phyloP scores from a whole-genome alignment of 306 rosid genomes.

The Luffa acutangula region DNA sequence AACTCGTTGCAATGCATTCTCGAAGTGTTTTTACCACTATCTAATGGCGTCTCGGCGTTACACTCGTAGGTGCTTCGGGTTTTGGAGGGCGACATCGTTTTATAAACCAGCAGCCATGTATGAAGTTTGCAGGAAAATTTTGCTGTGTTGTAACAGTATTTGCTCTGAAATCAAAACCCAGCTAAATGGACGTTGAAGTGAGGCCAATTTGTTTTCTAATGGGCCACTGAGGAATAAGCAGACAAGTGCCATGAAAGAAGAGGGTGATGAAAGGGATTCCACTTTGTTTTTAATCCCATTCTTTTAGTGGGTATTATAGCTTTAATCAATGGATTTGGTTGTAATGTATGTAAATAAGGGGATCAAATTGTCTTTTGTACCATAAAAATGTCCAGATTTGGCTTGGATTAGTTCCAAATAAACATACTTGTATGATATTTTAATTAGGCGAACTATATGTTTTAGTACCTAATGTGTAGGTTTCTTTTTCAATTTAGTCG shows the following conservation, averaged over 20 bases:
- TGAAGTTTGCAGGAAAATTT: not conserved
- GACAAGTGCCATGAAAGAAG: not conserved
- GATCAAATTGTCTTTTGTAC: not conserved
- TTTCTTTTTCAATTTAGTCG: not conserved
- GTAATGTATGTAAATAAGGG: constrained; percentile 1
- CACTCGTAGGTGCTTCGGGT: constrained; percentile 68
- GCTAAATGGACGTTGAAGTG: not conserved
- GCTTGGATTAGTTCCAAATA: not conserved
- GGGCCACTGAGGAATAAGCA: not conserved
- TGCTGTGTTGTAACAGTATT: not conserved
- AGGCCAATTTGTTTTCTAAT: not conserved
- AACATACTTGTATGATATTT: not conserved
- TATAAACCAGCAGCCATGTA: constrained; percentile 20
- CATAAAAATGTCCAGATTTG: not conserved
- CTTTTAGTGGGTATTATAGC: not conserved
- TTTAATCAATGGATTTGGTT: not conserved
- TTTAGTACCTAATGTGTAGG: not conserved
- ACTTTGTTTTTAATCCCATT: not conserved
- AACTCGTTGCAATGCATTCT: not conserved
- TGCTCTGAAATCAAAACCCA: not conserved
- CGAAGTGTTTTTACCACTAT: not conserved
- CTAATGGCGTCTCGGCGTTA: not conserved
- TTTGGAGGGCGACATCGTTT: constrained; percentile 64
- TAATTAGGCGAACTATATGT: not conserved
- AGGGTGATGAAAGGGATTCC: not conserved